A percentile compares a stretch with the other conserved stretches of the same genome.
These are phyloP conservation scores for Yarrowia phangngaensis DNA, from an alignment of 805 yeast species.

Conservation along the genomic window DNA sequence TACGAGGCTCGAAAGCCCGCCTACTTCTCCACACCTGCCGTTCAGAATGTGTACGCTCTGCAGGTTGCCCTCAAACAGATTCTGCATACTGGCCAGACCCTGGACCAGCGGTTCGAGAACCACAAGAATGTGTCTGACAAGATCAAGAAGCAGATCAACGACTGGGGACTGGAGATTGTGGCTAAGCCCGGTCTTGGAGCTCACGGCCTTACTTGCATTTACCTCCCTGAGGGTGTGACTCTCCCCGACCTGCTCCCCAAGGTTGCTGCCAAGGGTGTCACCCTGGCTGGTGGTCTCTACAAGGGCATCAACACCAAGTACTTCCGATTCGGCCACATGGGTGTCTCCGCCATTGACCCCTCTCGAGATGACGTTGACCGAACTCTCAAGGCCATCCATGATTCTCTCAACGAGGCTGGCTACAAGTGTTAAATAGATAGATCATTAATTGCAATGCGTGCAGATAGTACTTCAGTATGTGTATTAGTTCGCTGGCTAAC, in stretches of 20 bases:
- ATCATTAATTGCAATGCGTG: too few species aligned
- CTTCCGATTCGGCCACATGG: conserved; percentile 97
- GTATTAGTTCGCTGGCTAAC: too few species aligned
- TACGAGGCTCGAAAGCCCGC: conserved; percentile 76
- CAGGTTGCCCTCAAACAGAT: conserved; percentile 72
- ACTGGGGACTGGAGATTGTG: conserved; percentile 65
- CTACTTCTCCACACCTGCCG: conserved; percentile 97
- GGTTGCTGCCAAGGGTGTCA: conserved; percentile 61
- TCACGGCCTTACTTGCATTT: conserved; percentile 80
- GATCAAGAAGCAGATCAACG: conserved; percentile 57
- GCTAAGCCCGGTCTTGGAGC: conserved; percentile 67
- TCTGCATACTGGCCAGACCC: conserved; percentile 45
- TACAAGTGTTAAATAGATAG: conserved; percentile 23
- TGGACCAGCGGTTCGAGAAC: conserved; percentile 58
- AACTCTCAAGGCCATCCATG: conserved; percentile 48
- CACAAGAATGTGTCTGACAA: conserved; percentile 60
- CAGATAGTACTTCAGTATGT: too few species aligned
- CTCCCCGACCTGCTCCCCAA: conserved; percentile 61
- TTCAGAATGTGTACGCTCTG: conserved; percentile 78
- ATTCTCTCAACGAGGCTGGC: conserved; percentile 33
- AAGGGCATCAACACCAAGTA: conserved; percentile 73
- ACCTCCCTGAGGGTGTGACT: conserved; percentile 69
- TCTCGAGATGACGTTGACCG: conserved; percentile 52
- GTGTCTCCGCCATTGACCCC: conserved; percentile 63
- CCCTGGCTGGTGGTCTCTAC: conserved; percentile 88